Percentiles rank a stretch among this genome's conserved stretches.
Conservation (phyloP, 2,329 filamentous ascomycete genomes). For the Neopestalotiopsis sp. region DNA sequence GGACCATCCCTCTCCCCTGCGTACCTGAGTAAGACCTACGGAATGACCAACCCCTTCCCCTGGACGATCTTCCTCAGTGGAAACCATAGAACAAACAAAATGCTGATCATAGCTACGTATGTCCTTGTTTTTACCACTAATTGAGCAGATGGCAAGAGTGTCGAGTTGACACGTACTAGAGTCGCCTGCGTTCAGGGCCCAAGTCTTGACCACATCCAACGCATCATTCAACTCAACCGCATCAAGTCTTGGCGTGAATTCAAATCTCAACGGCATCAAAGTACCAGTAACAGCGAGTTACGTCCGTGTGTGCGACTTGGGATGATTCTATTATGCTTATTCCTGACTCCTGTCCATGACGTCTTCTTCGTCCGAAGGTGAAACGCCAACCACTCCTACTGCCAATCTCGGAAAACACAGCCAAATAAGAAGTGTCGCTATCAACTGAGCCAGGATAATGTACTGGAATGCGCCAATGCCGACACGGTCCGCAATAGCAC, state of each 20-base stretch:
- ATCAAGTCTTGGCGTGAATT: too few relatives aligned
- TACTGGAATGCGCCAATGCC: slow-evolving; percentile 44
- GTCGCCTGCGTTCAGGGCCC: too few relatives aligned
- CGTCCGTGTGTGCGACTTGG: too few relatives aligned
- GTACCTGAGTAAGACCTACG: background rate
- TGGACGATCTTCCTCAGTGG: background rate
- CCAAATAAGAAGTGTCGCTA: slow-evolving; percentile 9
- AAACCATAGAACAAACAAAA: background rate
- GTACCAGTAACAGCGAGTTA: too few relatives aligned
- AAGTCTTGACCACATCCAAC: too few relatives aligned
- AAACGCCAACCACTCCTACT: background rate
- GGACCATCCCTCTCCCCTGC: background rate
- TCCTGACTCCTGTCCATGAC: background rate
- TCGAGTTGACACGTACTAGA: too few relatives aligned
- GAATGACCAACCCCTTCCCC: background rate
- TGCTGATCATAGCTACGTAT: background rate
- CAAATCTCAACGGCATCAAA: too few relatives aligned
- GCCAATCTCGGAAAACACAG: slow-evolving; percentile 10
- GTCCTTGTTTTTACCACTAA: background rate
- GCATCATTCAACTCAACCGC: too few relatives aligned
- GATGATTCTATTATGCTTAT: background rate
- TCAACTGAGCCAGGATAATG: slow-evolving; percentile 27
- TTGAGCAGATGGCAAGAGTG: too few relatives aligned
- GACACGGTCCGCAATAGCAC: slow-evolving; percentile 42
- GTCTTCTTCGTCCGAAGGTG: background rate